phyloP scores from a whole-genome alignment of 2,329 filamentous ascomycete species.

The Clonostachys solani region DNA sequence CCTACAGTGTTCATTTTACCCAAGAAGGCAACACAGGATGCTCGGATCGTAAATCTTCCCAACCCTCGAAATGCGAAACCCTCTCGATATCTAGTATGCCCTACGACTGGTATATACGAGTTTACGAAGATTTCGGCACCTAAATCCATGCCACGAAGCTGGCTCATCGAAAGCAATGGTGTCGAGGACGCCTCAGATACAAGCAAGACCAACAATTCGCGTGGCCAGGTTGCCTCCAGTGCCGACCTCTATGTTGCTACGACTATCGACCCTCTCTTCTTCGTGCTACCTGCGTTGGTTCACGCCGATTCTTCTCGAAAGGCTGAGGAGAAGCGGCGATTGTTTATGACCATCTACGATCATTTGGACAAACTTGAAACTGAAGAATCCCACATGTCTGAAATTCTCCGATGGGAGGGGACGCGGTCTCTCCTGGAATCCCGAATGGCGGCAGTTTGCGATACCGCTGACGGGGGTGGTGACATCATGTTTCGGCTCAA shows the following conservation, averaged over 20 bases:
- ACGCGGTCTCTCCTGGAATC: slow-evolving; percentile 51
- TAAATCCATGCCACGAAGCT: slow-evolving; percentile 52
- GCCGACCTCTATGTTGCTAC: slow-evolving; percentile 83
- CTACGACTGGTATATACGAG: slow-evolving; percentile 59
- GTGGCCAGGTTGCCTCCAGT: slow-evolving; percentile 46
- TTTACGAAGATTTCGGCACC: slow-evolving; percentile 55
- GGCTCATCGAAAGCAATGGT: slow-evolving; percentile 45
- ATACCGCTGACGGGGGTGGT: slow-evolving; percentile 76
- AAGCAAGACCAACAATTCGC: slow-evolving; percentile 5
- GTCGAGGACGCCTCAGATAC: slow-evolving; percentile 2
- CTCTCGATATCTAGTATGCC: slow-evolving; percentile 58
- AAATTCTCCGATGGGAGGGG: slow-evolving; percentile 45
- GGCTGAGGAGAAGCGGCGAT: slow-evolving; percentile 47
- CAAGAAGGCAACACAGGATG: slow-evolving; percentile 42
- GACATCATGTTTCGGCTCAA: slow-evolving; percentile 83
- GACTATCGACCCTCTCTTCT: slow-evolving; percentile 77
- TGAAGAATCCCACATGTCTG: slow-evolving; percentile 51
- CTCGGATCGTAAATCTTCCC: slow-evolving; percentile 55
- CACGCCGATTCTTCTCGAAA: slow-evolving; percentile 31
- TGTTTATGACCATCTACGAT: slow-evolving; percentile 68
- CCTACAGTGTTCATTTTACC: slow-evolving; percentile 59
- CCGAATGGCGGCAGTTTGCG: slow-evolving; percentile 69
- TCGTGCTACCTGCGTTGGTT: slow-evolving; percentile 70
- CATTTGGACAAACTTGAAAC: slow-evolving; percentile 61
- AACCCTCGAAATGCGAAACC: slow-evolving; percentile 53